These are phyloP conservation scores for Chiua virens DNA, from an alignment of 768 basidiomycete species.

Conservation along the genomic window DNA sequence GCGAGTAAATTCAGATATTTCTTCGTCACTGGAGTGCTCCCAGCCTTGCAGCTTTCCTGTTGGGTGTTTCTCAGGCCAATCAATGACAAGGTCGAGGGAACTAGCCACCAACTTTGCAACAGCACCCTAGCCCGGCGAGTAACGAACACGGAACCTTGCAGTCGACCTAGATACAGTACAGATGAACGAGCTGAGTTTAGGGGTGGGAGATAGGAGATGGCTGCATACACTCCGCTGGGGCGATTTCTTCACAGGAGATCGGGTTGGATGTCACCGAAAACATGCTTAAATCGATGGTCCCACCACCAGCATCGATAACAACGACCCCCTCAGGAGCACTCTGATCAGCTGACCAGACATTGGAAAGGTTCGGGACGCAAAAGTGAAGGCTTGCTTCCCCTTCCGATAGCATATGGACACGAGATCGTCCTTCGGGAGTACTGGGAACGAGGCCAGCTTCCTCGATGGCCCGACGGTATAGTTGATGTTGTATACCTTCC, in stretches of 20 bases:
- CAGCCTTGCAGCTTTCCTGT: constrained; percentile 10
- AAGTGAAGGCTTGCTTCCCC: constrained; percentile 25
- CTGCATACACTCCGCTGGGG: constrained; percentile 28
- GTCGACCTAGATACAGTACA: constrained; percentile 33
- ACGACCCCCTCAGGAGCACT: constrained; percentile 34
- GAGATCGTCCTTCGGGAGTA: constrained; percentile 4
- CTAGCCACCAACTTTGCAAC: constrained; percentile 30
- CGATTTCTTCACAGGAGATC: constrained; percentile 32
- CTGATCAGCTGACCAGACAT: background rate
- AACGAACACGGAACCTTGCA: constrained; percentile 50
- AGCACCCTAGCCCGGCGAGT: constrained; percentile 36
- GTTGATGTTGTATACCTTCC: constrained; percentile 23
- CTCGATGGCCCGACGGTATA: constrained; percentile 21
- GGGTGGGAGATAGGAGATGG: accelerated
- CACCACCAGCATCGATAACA: too few species aligned
- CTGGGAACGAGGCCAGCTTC: constrained; percentile 21
- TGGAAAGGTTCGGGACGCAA: constrained; percentile 43
- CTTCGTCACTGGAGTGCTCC: background rate
- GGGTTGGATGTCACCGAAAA: constrained; percentile 26
- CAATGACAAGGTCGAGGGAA: background rate
- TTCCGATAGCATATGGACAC: constrained; percentile 23
- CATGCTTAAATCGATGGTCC: constrained; percentile 38
- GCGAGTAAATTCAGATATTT: constrained; percentile 1
- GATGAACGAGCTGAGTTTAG: background rate
- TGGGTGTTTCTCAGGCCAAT: background rate